These are phyloP conservation scores for Trichaptum fuscoviolaceum DNA, from an alignment of 768 basidiomycete species.

Conservation along the genomic window DNA sequence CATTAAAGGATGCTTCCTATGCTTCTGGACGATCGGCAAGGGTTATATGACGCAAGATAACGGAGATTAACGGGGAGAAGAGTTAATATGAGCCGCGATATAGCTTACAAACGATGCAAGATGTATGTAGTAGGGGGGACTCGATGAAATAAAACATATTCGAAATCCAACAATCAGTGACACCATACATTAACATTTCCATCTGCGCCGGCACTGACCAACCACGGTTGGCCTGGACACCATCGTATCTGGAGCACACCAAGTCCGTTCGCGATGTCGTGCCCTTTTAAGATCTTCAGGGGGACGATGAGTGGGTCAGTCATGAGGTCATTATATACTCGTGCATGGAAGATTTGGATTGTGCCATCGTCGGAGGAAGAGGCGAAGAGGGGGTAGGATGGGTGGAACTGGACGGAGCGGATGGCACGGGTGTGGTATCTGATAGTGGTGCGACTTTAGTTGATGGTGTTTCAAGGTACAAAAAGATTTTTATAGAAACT, in stretches of 20 bases:
- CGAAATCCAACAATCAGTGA: neutral
- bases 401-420: slow-evolving; percentile 90
- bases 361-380: slow-evolving; percentile 96
- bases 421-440: slow-evolving; percentile 95
- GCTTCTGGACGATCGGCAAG: neutral
- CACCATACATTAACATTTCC: slow-evolving; percentile 87
- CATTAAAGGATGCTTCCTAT: neutral
- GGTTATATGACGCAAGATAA: neutral
- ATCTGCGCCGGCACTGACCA: slow-evolving; percentile 89
- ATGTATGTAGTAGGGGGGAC: neutral
- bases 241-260: slow-evolving; percentile 91
- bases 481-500: slow-evolving; percentile 20
- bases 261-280: slow-evolving; percentile 75
- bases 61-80: neutral
- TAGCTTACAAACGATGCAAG: neutral
- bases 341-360: slow-evolving; percentile 94
- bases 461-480: slow-evolving; percentile 8
- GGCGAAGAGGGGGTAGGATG: slow-evolving; percentile 91
- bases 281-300: slow-evolving; percentile 93
- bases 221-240: slow-evolving; percentile 89
- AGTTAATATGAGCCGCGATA: neutral
- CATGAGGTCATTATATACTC: slow-evolving; percentile 93
- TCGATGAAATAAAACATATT: neutral
- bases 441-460: slow-evolving; percentile 11
- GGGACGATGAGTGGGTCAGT: slow-evolving; percentile 98